Conservation (phyloP, 108 stramenopile species). For the Nitzschia sp. region DNA sequence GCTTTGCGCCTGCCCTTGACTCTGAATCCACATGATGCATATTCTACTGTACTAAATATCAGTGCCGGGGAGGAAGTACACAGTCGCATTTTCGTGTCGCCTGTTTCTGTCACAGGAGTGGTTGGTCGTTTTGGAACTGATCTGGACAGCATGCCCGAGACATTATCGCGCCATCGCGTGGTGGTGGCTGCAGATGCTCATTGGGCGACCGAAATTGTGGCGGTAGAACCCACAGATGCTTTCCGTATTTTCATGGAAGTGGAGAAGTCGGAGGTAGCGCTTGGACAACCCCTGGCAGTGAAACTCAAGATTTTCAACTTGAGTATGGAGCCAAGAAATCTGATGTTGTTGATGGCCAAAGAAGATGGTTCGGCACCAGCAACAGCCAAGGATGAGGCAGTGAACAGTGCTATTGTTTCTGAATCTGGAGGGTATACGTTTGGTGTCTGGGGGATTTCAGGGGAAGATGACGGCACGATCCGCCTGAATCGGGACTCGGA, state of each 20-base stretch:
- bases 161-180: conserved; percentile 28
- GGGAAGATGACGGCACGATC: conserved; percentile 67
- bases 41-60: conserved; percentile 65
- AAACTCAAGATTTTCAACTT: conserved; percentile 70
- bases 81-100: conserved; percentile 62
- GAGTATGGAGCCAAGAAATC: conserved; percentile 59
- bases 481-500: conserved; percentile 68
- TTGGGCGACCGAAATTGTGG: conserved; percentile 73
- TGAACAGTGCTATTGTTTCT: conserved; percentile 70
- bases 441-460: conserved; percentile 72
- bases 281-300: conserved; percentile 68
- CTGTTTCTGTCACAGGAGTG: conserved; percentile 71
- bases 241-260: conserved; percentile 71
- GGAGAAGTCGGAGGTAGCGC: conserved; percentile 29
- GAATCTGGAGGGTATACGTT: conserved; percentile 76
- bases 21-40: conserved; percentile 62
- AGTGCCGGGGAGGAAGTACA: conserved; percentile 68
- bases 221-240: conserved; percentile 75
- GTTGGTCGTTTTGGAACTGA: conserved; percentile 26
- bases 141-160: background rate
- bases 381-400: conserved; percentile 29
- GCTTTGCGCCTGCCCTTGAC: conserved; percentile 66
- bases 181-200: conserved; percentile 65
- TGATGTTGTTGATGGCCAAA: conserved; percentile 80
- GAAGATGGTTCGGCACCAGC: conserved; percentile 39